Evolutionary conservation across 306 rosid genomes (phyloP).

Genomic region (Quercus mongolica): DNA sequence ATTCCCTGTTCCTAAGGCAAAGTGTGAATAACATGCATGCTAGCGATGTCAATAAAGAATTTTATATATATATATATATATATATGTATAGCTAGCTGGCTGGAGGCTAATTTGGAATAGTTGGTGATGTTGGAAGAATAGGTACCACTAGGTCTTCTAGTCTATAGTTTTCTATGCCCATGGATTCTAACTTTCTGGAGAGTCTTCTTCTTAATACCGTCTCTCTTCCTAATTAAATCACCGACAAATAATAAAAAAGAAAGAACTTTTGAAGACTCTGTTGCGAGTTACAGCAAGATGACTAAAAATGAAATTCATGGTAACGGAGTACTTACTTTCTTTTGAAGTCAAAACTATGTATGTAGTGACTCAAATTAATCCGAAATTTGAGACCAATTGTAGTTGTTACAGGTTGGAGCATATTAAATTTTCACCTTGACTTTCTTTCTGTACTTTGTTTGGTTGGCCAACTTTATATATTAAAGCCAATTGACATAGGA

Average conservation of each 20-base stretch:
- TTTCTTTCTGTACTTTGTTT: conserved; percentile 25
- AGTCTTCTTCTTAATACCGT: no score
- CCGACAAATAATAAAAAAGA: neutral
- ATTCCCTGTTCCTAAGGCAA: no score
- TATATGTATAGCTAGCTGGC: no score
- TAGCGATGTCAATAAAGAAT: neutral
- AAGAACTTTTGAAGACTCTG: no score
- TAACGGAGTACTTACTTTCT: conserved; percentile 10
- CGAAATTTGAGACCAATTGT: conserved; percentile 18
- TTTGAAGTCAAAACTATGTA: conserved; percentile 29
- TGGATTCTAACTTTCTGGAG: no score
- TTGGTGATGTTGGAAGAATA: no score
- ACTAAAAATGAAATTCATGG: neutral
- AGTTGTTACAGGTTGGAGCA: conserved; percentile 38
- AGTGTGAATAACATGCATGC: neutral
- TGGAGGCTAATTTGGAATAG: no score
- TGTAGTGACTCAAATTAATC: conserved; percentile 30
- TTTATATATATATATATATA: neutral
- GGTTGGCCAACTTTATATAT: conserved; percentile 19
- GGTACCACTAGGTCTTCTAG: no score
- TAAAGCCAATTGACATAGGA: conserved; percentile 26
- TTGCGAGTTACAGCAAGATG: neutral
- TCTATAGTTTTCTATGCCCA: no score
- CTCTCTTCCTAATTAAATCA: no score
- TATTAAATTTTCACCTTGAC: conserved; percentile 46